These are phyloP conservation scores for Fusarium brevicatenulatum DNA, from an alignment of 2,329 filamentous ascomycete genomes.

Conservation along the genomic window DNA sequence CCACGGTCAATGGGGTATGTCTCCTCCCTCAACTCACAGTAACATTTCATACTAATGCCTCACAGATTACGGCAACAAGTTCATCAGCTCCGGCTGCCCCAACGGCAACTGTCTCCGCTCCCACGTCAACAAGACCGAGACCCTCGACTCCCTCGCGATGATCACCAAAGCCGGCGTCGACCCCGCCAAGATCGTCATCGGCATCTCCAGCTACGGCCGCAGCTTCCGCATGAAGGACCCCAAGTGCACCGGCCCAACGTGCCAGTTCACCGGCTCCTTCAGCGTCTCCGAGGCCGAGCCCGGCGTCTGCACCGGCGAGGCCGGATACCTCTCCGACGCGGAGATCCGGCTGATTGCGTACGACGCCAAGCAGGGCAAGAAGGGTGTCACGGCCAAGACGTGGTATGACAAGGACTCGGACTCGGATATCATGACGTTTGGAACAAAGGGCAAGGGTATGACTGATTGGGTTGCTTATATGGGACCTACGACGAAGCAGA, in stretches of 20 bases:
- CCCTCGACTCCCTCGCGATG: constrained; percentile 49
- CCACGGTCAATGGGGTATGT: constrained; percentile 49
- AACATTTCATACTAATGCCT: neutral
- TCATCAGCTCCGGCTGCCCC: constrained; percentile 41
- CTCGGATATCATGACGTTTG: constrained; percentile 41
- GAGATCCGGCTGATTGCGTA: constrained; percentile 45
- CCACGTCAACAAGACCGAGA: constrained; percentile 55
- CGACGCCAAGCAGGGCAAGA: constrained; percentile 30
- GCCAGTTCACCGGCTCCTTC: constrained; percentile 42
- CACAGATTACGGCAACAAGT: constrained; percentile 43
- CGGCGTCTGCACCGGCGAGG: constrained; percentile 40
- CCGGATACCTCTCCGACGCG: constrained; percentile 45
- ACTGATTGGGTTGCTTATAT: constrained; percentile 48
- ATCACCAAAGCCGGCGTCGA: constrained; percentile 50
- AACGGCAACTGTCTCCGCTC: constrained; percentile 49
- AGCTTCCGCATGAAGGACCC: constrained; percentile 44
- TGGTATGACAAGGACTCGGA: constrained; percentile 39
- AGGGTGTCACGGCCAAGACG: constrained; percentile 20
- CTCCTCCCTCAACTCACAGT: fast-evolving
- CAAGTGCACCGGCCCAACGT: constrained; percentile 40
- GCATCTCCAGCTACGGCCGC: constrained; percentile 45
- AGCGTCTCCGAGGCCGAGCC: constrained; percentile 37
- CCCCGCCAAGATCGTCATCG: constrained; percentile 46
- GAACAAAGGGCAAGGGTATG: constrained; percentile 34
- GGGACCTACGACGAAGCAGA: constrained; percentile 40